A percentile compares a stretch with the other conserved stretches of the same genome.
These are phyloP conservation scores for Aspergillus tubingensis DNA, from an alignment of 2,329 filamentous ascomycete genomes.

Conservation along the genomic window DNA sequence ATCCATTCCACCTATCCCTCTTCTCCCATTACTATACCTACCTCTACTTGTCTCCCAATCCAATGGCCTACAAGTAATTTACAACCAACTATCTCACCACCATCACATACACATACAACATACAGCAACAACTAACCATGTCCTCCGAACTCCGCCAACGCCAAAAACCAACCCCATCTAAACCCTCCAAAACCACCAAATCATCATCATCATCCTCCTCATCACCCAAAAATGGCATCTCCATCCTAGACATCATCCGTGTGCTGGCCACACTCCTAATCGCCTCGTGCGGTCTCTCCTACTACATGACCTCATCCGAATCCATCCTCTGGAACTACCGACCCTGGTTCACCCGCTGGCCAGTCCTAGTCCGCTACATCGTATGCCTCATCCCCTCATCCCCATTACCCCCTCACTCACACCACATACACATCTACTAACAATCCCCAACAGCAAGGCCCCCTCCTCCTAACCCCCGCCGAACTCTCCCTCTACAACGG, in stretches of 20 bases:
- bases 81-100: not conserved
- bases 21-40: not conserved
- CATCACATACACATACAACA: too few species aligned
- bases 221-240: constrained; percentile 35
- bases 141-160: constrained; percentile 36
- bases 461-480: constrained; percentile 70
- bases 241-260: constrained; percentile 66
- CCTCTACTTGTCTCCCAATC: not conserved
- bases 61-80: not conserved
- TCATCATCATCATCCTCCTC: constrained; percentile 1
- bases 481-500: constrained; percentile 79
- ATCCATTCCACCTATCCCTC: not conserved
- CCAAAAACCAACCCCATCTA: constrained; percentile 20
- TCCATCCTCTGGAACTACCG: constrained; percentile 69
- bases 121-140: too few species aligned
- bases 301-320: constrained; percentile 72
- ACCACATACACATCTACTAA: not conserved
- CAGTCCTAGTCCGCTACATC: constrained; percentile 61
- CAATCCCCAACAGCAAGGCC: constrained; percentile 47
- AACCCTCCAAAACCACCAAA: constrained; percentile 10
- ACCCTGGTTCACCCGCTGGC: constrained; percentile 62
- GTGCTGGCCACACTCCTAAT: constrained; percentile 67
- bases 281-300: constrained; percentile 70
- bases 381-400: constrained; percentile 49
- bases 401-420: not conserved